Base-by-base conservation (phyloP, 495 filamentous ascomycete species). In the Talaromyces stipitatus region DNA sequence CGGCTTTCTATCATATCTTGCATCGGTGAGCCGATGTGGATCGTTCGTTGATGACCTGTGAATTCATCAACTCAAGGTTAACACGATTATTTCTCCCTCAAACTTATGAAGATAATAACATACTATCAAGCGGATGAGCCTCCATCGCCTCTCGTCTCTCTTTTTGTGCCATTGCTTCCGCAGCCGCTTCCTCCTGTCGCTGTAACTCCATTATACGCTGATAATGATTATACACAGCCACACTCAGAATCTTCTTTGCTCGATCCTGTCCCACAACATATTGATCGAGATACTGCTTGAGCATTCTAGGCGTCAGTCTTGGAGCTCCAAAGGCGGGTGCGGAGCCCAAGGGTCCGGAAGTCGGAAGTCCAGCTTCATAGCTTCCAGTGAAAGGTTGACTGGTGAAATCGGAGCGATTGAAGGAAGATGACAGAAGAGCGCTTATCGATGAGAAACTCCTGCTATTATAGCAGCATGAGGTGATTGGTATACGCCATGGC, bases 201-300 rank as follows among this genome's bases (percentile, higher is more conserved):
- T 82, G 76, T 22, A 90, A 64, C 63, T 96, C 88, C 58, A 88
- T 85, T 58, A 96, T 82, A 33, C 87, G 80, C 72, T 95, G 91
- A 67, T 96, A 97, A 64, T 98, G 94, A 72, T 97, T 96, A 71
- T 91, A 97, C n/a, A 98, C 88, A 3, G 92, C 90, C 10, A 91
- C 87, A 60, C 90, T 92, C 52, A 97, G 80, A 23, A 91, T 87
- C 68, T 94, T 94, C 79, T 97, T 98, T n/a, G 94, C 90, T 50
- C 89, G 85, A 62, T 95, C 89, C 67, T 98, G 94, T 22, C 95
- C 95, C 5, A 98, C 92, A 6, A 98, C 92, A 68, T 90, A 97
- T 66, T 92, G 87, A 65, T 98, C 95, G 10, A 97, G 83, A 66
- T 96, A 88, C 61, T 90, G 81, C 72, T 97, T 97, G 61, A 98